Evolutionary conservation across 2,329 filamentous ascomycete genomes (phyloP).

Genomic region (Purpureocillium takamizusanense): DNA sequence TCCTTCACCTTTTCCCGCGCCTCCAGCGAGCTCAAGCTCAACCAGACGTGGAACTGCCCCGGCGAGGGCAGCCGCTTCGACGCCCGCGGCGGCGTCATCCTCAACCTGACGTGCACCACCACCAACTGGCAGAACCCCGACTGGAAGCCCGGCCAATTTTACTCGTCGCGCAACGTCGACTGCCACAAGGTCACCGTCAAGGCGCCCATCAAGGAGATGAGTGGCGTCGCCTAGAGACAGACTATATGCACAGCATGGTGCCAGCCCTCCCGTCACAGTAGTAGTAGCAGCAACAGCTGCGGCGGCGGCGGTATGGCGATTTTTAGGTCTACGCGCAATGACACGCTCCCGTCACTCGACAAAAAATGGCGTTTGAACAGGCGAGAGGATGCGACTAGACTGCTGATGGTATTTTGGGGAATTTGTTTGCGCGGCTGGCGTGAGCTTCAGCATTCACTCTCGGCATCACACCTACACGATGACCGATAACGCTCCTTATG

Average conservation of each 20-base stretch:
- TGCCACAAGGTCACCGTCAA: constrained; percentile 17
- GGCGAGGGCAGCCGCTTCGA: constrained; percentile 25
- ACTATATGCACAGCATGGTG: no score
- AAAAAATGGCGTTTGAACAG: no score
- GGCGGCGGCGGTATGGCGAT: no score
- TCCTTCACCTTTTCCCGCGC: constrained; percentile 35
- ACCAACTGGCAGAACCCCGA: constrained; percentile 16
- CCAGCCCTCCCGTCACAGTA: no score
- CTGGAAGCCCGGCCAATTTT: constrained; percentile 21
- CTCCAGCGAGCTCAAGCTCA: constrained; percentile 26
- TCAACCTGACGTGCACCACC: constrained; percentile 20
- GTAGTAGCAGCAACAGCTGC: no score
- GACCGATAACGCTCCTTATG: constrained; percentile 9
- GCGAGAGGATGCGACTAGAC: no score
- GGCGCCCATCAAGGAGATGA: constrained; percentile 16
- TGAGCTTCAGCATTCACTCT: neutral
- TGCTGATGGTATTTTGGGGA: no score
- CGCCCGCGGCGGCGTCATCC: constrained; percentile 15
- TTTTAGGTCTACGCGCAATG: no score
- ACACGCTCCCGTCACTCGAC: no score
- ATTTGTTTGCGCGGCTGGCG: no score
- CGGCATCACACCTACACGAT: neutral
- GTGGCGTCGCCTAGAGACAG: constrained; percentile 15
- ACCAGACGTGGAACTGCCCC: constrained; percentile 40
- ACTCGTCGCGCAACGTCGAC: constrained; percentile 17